Base-by-base conservation (phyloP, 768 basidiomycete genomes). In the Lentinus brumalis region DNA sequence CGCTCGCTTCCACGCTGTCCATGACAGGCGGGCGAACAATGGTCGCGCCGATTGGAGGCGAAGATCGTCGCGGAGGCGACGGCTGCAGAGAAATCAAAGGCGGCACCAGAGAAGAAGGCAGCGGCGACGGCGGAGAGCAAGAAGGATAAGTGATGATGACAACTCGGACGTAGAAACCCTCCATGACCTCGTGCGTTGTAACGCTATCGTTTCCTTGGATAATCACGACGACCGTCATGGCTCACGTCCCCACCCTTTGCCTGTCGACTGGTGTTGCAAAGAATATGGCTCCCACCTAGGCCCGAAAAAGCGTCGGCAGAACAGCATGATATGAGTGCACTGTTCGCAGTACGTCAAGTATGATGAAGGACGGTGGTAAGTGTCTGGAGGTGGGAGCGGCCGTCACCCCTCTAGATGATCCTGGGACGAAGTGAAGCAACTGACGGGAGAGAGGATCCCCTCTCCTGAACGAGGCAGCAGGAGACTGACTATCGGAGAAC, bases 21-120 rank as follows among this genome's bases (percentile, higher is more conserved):
- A 26, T 9, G 21, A 46, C 75, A 83, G 74, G 75, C 76, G 53
- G 82, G 82, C 21, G 81, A 83, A 67, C 79, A 81, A 67, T 83
- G 78, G 65, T 80, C 81, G 9, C 66, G 74, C 53, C 72, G 77
- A 44, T 65, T 73, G n/a, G 80, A 80, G 64, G 75, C 75, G 64
- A 73, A 70, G 58, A 75, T 77, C 67, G 71, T 76, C 69, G 69
- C 68, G 35, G 70, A 74, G 64, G 53, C 76, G 15, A 67, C 62
- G 41, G 61, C 40, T 21, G 56, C 50, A 40, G 53, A 61, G 21
- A 57, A 64, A 55, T 30, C 54, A 30, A 50, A 60, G 42, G 62
- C 30, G 46, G 42, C 58, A 3, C 14, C 65, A 18, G 50, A 62
- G 52, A 60, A 59, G 50, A 57, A 62, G 56, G 32, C 53, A 47